Base-by-base conservation (phyloP, 2,329 filamentous ascomycete genomes). In the Penicillium sp. region DNA sequence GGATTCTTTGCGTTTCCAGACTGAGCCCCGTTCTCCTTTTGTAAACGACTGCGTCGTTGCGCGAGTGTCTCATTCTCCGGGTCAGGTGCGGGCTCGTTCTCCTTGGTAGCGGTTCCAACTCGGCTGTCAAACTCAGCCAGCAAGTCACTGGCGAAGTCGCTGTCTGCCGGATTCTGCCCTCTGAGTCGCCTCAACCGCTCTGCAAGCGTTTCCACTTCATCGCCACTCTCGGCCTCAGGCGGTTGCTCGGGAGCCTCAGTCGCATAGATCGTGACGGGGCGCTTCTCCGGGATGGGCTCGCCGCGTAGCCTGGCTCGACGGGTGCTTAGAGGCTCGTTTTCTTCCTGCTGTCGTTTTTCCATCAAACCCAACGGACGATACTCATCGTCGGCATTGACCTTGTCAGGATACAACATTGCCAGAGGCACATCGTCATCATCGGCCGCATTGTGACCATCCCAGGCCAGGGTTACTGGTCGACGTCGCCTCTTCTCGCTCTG, bases 361-460 rank as follows among this genome's bases (percentile, higher is more conserved):
- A 75, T 66, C 7, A 75, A 57, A n/a, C 72, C 72, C 18, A 72
- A 38, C 1, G 72, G 70, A 19, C 67, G 59, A 30, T 59, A 54
- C 4, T 67, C 61, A n/a, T 63, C 59, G 7, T 54, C 42, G 2
- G 36, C 43, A 7, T 49, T 50, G 11, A 59, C 56, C 39, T 69
- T 67, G 9, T 67, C 64, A 1, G 84, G 81, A 54, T 79, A 87
- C 11, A 98, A 75, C 50, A 97, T 74, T 8, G 85, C 93, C 4
- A 98, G 74, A 0, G 93, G 93, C 1, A 95, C 83, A 54, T 97
- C 91, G 38, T 91, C 87, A 49, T 95, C 88, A 34, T 77, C 73
- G 9, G 81, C 80, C 1, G 42, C 45, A 39, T 77, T 72, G 6
- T 72, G 70, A 9, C 70, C 67, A 65, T 97, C 90, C 93, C 93